These are phyloP conservation scores for Talaromyces stipitatus DNA, from an alignment of 495 filamentous ascomycete species.

Conservation along the genomic window DNA sequence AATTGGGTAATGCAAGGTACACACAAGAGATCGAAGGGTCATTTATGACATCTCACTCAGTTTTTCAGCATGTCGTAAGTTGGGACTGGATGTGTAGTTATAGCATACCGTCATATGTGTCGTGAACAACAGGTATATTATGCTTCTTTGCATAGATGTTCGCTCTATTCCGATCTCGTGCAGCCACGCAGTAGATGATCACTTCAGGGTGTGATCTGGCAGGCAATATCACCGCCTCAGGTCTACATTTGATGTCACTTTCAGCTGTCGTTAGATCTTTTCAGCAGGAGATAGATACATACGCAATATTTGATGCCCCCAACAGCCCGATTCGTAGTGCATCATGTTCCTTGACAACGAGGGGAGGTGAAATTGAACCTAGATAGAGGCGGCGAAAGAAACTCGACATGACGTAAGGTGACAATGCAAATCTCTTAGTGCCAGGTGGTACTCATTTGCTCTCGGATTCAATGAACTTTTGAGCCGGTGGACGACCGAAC, in stretches of 20 bases:
- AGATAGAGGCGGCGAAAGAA: constrained; percentile 13
- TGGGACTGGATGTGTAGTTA: background rate
- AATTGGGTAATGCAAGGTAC: constrained; percentile 45
- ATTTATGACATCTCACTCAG: constrained; percentile 29
- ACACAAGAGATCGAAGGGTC: constrained; percentile 35
- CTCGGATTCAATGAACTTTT: no score
- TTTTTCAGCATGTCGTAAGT: no score
- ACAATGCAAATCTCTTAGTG: no score
- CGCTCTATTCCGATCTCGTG: constrained; percentile 45
- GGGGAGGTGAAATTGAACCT: constrained; percentile 14
- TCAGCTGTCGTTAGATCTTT: no score
- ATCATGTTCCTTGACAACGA: constrained; percentile 14
- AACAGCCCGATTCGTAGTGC: constrained; percentile 24
- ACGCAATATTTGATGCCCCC: constrained; percentile 26
- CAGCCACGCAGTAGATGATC: constrained; percentile 49
- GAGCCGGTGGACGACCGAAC: no score
- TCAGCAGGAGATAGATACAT: no score
- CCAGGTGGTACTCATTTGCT: no score
- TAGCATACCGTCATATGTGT: constrained; percentile 33
- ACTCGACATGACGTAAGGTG: no score
- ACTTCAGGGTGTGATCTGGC: constrained; percentile 53
- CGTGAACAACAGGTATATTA: constrained; percentile 45
- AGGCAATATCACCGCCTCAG: constrained; percentile 46
- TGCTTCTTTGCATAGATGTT: constrained; percentile 49
- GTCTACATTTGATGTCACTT: constrained; percentile 24